Percentiles rank a stretch among this genome's conserved stretches.
These are phyloP conservation scores for Rhododendron simsii DNA, from an alignment of 148 eudicot species.

Conservation along the genomic window DNA sequence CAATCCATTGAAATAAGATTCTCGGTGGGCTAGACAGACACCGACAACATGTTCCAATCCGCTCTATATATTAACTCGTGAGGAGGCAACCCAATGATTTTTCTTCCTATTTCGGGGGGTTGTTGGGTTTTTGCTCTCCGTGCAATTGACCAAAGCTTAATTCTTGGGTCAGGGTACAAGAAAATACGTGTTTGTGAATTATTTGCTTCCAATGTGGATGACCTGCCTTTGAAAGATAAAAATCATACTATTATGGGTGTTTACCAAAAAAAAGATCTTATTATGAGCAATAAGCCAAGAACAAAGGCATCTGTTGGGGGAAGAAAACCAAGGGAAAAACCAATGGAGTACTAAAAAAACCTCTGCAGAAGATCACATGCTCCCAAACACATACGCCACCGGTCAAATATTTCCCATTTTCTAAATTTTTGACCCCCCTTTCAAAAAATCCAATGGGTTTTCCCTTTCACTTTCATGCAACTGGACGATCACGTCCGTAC, in stretches of 20 bases:
- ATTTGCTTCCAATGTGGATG: too few relatives aligned
- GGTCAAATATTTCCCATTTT: background rate
- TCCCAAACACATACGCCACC: background rate
- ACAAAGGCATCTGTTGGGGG: background rate
- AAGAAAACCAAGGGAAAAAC: background rate
- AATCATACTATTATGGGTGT: too few relatives aligned
- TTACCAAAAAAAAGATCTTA: too few relatives aligned
- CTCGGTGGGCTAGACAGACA: background rate
- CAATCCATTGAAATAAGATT: background rate
- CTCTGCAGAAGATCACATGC: background rate
- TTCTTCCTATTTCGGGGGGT: background rate
- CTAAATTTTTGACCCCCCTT: background rate
- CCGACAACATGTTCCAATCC: background rate
- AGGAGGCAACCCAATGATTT: background rate
- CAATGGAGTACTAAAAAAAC: background rate
- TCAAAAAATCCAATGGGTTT: background rate
- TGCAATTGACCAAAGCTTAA: too few relatives aligned
- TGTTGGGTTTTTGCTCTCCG: background rate
- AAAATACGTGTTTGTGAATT: too few relatives aligned
- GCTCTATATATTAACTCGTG: background rate
- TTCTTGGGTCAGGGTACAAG: rapidly evolving
- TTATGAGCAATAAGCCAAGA: background rate
- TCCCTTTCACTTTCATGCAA: background rate
- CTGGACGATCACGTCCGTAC: background rate
- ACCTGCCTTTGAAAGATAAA: too few relatives aligned